A percentile compares a stretch with the other conserved stretches of the same genome.
Conservation (phyloP, 352 stramenopile genomes). For the Pythium sp. region DNA sequence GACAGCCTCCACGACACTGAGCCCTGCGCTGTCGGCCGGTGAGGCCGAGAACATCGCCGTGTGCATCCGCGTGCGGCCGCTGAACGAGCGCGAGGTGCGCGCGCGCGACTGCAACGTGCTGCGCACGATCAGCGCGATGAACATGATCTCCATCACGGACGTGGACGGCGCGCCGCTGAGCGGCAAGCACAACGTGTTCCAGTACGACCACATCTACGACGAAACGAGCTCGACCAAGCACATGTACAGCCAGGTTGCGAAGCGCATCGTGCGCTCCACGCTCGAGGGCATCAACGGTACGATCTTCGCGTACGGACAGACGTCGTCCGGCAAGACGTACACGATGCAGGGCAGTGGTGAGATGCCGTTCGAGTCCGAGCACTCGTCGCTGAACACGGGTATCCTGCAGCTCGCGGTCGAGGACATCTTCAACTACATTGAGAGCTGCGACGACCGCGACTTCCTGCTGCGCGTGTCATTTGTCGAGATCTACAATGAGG, state of each 20-base stretch:
- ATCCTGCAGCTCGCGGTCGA: slow-evolving; percentile 92
- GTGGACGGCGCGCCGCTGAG: slow-evolving; percentile 40
- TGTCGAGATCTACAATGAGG: slow-evolving; percentile 99
- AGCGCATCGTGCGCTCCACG: slow-evolving; percentile 73
- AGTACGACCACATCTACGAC: slow-evolving; percentile 82
- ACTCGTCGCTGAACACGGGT: slow-evolving; percentile 27
- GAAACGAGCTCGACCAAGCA: slow-evolving; percentile 36
- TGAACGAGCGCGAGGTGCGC: slow-evolving; percentile 69
- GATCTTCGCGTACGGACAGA: slow-evolving; percentile 97
- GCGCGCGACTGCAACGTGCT: slow-evolving; percentile 46
- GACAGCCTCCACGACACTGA: not conserved
- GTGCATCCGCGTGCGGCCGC: slow-evolving; percentile 76
- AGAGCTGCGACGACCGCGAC: slow-evolving; percentile 79
- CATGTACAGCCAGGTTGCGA: slow-evolving; percentile 62
- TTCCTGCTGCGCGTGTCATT: slow-evolving; percentile 97
- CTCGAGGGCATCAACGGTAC: slow-evolving; percentile 79
- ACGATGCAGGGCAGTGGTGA: slow-evolving; percentile 92
- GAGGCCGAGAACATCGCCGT: slow-evolving; percentile 76
- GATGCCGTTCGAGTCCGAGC: slow-evolving; percentile 26
- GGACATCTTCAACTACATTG: slow-evolving; percentile 93
- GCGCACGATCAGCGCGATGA: slow-evolving; percentile 33
- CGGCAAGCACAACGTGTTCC: slow-evolving; percentile 71
- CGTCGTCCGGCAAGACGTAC: slow-evolving; percentile 94
- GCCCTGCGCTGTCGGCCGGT: slow-evolving; percentile 6
- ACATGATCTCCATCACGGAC: slow-evolving; percentile 62